Evolutionary conservation across 106 monocot species (phyloP), one percentile per base, ranked within the genome.

Genomic region (Dendrobium officinale): DNA sequence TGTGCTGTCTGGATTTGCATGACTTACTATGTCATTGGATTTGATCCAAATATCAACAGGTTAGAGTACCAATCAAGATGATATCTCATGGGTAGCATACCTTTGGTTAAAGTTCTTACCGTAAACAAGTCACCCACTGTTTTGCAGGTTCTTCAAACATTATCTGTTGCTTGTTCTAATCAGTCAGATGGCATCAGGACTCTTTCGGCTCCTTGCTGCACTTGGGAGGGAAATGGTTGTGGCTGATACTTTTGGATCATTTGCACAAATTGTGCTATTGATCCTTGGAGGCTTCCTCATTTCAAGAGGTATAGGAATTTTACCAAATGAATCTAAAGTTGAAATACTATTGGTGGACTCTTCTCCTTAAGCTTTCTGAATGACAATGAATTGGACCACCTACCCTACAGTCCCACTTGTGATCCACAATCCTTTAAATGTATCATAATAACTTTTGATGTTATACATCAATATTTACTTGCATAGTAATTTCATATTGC

Each of bases 231-330:
- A 86, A 19, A 83, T 88, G 86, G 85, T 92, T 66, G 82, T 86
- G 77, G 89, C 92, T 42, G 84, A 81, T 45, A 92, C 86, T 16
- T 85, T 89, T 77, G 92, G 88, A 18, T 78, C 89, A 9, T 89
- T 92, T 81, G 84, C 88, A 24, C 76, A 85, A 66, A 66, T 89
- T 55, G 81, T 85, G 0, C 54, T 89, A 18, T 42, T 92, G 66
- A 83, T 84, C 19, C 79, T 92, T 9, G 92, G 92, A 55, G 92
- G 92, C 73, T 92, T 92, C 64, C 51, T 86, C 24, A 61, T 92
- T 13, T 80, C 89, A 8, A 24, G 89, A 86, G 73, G 92, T 88
- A 86, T 26, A 43, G 13, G 6, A 55, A 33, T 58, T 73, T 37
- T 33, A 59, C 18, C 4, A 20, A 74, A 19, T 19, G 43, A 19